Percentiles rank a stretch among this genome's conserved stretches.
These are phyloP conservation scores for Strobilomyces confusus DNA, from an alignment of 768 basidiomycete species.

Conservation along the genomic window DNA sequence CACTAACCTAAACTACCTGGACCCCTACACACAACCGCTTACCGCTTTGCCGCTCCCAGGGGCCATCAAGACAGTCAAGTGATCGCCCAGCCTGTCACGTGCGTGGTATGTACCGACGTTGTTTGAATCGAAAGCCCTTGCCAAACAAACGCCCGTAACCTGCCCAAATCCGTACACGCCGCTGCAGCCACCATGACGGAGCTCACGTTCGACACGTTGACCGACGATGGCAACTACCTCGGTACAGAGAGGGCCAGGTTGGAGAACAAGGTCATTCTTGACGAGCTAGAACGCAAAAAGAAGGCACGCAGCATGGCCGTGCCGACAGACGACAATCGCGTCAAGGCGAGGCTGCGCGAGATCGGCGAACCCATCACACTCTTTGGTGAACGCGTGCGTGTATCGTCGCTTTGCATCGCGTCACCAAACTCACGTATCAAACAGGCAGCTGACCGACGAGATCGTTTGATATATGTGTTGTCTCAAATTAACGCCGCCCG, in stretches of 20 bases:
- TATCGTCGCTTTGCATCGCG: not conserved
- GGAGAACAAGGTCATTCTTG: conserved; percentile 84
- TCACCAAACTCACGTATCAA: conserved; percentile 15
- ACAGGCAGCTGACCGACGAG: conserved; percentile 92
- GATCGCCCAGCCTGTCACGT: not conserved
- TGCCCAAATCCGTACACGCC: conserved; percentile 13
- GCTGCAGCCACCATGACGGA: conserved; percentile 54
- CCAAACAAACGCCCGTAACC: conserved; percentile 31
- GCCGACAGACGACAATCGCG: conserved; percentile 94
- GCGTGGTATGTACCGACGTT: conserved; percentile 11
- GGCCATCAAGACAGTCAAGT: no score
- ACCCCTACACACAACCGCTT: no score
- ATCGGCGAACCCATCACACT: conserved; percentile 96
- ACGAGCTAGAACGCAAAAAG: conserved; percentile 98
- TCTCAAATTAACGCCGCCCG: conserved; percentile 90
- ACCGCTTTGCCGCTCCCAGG: no score
- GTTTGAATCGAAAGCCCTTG: conserved; percentile 32
- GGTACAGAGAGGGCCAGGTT: conserved; percentile 70
- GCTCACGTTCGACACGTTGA: conserved; percentile 68
- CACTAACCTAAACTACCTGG: not conserved
- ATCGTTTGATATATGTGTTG: conserved; percentile 90
- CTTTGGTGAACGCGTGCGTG: conserved; percentile 94
- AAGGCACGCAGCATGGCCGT: conserved; percentile 90
- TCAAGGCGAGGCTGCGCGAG: conserved; percentile 84
- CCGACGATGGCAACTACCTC: conserved; percentile 74